phyloP scores from a whole-genome alignment of 257 asterid species.

The Leonotis leonurus region DNA sequence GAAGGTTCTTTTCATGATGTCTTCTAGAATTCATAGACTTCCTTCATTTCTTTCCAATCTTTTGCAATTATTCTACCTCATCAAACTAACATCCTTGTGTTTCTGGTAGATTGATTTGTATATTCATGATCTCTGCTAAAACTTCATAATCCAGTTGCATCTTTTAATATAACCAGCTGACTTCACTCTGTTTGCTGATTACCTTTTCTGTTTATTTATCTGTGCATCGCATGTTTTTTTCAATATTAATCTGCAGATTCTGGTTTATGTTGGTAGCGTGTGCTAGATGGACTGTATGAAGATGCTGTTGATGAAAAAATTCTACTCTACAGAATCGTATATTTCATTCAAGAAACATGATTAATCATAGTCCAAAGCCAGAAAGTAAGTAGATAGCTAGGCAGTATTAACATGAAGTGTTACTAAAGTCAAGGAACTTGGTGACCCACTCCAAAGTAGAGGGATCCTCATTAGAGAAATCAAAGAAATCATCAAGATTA shows the following conservation, averaged over 20 bases:
- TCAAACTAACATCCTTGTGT: neutral
- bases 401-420: neutral
- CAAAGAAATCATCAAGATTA: slow-evolving; percentile 51
- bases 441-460: slow-evolving; percentile 50
- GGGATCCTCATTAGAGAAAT: slow-evolving; percentile 53
- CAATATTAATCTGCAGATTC: neutral
- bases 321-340: neutral
- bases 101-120: neutral
- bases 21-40: too few species aligned
- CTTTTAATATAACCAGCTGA: neutral
- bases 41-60: neutral
- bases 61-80: neutral
- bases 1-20: too few species aligned
- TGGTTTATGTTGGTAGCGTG: neutral
- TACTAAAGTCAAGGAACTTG: slow-evolving; percentile 26
- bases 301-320: neutral
- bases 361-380: neutral
- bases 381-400: neutral
- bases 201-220: neutral
- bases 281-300: neutral
- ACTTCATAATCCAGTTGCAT: neutral
- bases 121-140: neutral
- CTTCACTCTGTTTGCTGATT: neutral
- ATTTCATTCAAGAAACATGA: neutral
- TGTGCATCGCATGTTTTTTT: neutral